These are phyloP conservation scores for Dentipellis fragilis DNA, from an alignment of 768 basidiomycete species.

Conservation along the genomic window DNA sequence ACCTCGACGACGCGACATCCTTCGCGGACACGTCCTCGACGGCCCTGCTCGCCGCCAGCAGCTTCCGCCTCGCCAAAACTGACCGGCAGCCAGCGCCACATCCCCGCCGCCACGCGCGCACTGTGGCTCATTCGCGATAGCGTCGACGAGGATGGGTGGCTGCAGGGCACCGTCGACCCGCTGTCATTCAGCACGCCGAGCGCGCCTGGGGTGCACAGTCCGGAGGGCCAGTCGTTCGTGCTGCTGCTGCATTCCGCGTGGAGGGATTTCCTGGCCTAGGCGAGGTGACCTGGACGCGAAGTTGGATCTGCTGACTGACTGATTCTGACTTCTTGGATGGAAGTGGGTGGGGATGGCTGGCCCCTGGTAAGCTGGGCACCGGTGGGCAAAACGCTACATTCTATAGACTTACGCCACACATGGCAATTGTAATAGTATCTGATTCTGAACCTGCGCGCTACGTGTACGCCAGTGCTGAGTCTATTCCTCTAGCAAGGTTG, in stretches of 20 bases:
- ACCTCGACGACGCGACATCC: constrained; percentile 36
- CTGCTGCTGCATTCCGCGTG: constrained; percentile 13
- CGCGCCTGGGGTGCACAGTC: constrained; percentile 4
- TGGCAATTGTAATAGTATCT: too few species aligned
- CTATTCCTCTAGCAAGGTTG: too few species aligned
- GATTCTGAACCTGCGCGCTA: too few species aligned
- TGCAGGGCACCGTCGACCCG: constrained; percentile 10
- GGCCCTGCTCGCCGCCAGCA: constrained; percentile 45
- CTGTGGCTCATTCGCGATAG: constrained; percentile 27
- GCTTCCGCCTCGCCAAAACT: constrained; percentile 43
- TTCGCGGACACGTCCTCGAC: constrained; percentile 48
- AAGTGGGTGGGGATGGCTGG: too few species aligned
- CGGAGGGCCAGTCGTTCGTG: constrained; percentile 14
- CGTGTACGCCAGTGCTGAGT: too few species aligned
- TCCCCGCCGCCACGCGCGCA: constrained; percentile 32
- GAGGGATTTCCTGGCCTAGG: not conserved
- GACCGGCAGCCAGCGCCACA: constrained; percentile 25
- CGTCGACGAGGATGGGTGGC: constrained; percentile 23
- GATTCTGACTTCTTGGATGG: too few species aligned
- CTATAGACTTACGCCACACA: too few species aligned
- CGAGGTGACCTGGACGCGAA: too few species aligned
- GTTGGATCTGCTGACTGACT: too few species aligned
- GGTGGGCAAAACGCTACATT: too few species aligned
- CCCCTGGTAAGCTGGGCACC: too few species aligned
- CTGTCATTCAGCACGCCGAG: not conserved